Conservation (phyloP, 768 basidiomycete species). For the Auricularia sp. region DNA sequence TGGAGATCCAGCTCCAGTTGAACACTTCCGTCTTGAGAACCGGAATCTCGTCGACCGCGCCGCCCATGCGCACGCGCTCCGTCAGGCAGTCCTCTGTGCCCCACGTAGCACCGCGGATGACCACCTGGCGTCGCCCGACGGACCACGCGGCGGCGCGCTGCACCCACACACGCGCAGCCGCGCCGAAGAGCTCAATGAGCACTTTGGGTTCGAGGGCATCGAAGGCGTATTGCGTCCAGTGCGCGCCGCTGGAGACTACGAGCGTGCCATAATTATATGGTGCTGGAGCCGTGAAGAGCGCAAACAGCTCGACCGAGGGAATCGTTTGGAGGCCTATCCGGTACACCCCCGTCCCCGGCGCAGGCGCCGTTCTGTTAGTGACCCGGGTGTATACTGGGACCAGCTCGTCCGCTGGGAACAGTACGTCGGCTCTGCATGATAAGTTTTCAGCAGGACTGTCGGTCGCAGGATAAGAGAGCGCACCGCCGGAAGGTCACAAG, state of each 20-base stretch:
- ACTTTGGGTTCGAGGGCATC: conserved; percentile 33
- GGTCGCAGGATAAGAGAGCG: conserved; percentile 46
- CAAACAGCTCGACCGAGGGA: background rate
- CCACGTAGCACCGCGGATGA: conserved; percentile 32
- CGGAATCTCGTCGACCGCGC: conserved; percentile 21
- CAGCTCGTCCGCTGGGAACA: conserved; percentile 14
- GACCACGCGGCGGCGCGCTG: conserved; percentile 38
- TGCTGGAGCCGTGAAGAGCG: conserved; percentile 28
- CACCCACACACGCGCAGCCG: conserved; percentile 49
- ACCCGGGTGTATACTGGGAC: background rate
- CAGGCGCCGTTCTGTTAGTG: background rate
- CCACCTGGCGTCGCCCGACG: conserved; percentile 19
- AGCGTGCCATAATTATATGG: conserved; percentile 40
- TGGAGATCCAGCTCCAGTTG: conserved; percentile 55
- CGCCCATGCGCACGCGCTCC: conserved; percentile 36
- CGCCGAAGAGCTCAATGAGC: conserved; percentile 45
- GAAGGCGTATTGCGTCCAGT: conserved; percentile 57
- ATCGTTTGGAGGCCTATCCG: background rate
- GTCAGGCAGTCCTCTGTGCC: conserved; percentile 59
- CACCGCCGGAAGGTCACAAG: conserved; percentile 54
- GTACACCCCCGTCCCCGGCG: background rate
- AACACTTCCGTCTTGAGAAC: conserved; percentile 43
- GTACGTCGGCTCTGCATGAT: conserved; percentile 24
- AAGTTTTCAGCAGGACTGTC: conserved; percentile 31
- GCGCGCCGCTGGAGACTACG: conserved; percentile 54